phyloP scores from a whole-genome alignment of 1,284 basidiomycete genomes.

The Ceratobasidium sp. region DNA sequence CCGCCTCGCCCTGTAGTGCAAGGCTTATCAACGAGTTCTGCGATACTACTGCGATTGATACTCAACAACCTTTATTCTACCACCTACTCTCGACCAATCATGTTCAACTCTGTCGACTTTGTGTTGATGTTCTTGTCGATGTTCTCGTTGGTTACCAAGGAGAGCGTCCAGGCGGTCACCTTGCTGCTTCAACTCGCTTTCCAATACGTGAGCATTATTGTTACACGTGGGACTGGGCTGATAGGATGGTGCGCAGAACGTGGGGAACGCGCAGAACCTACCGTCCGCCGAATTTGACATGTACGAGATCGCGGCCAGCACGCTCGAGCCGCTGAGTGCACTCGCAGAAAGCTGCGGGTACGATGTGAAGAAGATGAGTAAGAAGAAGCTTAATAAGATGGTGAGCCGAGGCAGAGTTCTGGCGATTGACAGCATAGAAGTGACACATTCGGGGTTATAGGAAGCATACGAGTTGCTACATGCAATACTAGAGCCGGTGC shows the following conservation, averaged over 20 bases:
- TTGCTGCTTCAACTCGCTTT: neutral
- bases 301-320: neutral
- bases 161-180: neutral
- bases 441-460: neutral
- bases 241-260: neutral
- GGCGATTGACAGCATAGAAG: neutral
- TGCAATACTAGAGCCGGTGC: neutral
- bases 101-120: slow-evolving; percentile 9
- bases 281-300: neutral
- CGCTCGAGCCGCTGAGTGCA: neutral
- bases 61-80: neutral
- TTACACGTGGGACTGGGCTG: neutral
- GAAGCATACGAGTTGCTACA: neutral
- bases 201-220: neutral
- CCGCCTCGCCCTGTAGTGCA: neutral
- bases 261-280: neutral
- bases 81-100: neutral
- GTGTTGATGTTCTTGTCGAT: slow-evolving; percentile 8
- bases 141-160: neutral
- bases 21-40: slow-evolving; percentile 6
- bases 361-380: neutral
- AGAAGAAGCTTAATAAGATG: neutral
- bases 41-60: neutral
- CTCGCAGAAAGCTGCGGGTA: slow-evolving; percentile 1
- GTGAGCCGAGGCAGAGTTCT: neutral